These are phyloP conservation scores for Barnettozyma sucrosica DNA, from an alignment of 805 yeast genomes.

Conservation along the genomic window DNA sequence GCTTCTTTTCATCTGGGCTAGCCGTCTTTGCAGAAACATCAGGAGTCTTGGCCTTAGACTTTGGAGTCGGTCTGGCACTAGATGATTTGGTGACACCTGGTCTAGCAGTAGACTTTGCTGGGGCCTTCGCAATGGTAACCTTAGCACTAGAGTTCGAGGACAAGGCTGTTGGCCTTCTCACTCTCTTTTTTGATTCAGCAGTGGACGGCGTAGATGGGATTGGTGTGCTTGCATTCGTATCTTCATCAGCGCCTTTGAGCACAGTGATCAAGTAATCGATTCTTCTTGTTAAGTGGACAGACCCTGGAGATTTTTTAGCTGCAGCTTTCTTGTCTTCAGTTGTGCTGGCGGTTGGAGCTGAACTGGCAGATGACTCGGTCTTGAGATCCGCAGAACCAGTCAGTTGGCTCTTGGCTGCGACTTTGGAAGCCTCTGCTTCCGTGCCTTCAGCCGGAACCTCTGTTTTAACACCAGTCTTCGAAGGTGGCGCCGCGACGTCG, in stretches of 20 bases:
- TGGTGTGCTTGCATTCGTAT: conserved; percentile 23
- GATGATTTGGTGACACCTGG: conserved; percentile 7
- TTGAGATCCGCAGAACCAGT: conserved; percentile 12
- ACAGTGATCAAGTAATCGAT: conserved; percentile 78
- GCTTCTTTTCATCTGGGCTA: conserved; percentile 2
- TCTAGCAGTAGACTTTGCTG: conserved; percentile 10
- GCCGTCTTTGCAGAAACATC: conserved; percentile 21
- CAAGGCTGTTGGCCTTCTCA: conserved; percentile 25
- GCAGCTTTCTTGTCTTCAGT: conserved; percentile 14
- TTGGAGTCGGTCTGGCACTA: conserved; percentile 13
- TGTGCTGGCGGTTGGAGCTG: background rate
- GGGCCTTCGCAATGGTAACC: conserved; percentile 6
- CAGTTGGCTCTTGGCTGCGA: conserved; percentile 1
- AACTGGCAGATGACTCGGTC: conserved; percentile 1
- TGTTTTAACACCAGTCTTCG: conserved; percentile 20
- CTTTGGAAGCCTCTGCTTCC: background rate
- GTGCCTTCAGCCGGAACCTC: conserved; percentile 6
- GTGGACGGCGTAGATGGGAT: conserved; percentile 25
- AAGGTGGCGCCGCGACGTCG: conserved; percentile 33
- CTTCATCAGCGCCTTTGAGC: conserved; percentile 52
- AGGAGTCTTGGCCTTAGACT: conserved; percentile 19
- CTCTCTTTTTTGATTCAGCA: conserved; percentile 25
- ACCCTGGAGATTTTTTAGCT: conserved; percentile 74
- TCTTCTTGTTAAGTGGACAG: conserved; percentile 89
- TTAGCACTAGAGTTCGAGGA: conserved; percentile 12